Percentiles rank a stretch among this genome's conserved stretches.
phyloP scores from a whole-genome alignment of 1,139 yeast genomes.

The Geotrichum carabidarum region DNA sequence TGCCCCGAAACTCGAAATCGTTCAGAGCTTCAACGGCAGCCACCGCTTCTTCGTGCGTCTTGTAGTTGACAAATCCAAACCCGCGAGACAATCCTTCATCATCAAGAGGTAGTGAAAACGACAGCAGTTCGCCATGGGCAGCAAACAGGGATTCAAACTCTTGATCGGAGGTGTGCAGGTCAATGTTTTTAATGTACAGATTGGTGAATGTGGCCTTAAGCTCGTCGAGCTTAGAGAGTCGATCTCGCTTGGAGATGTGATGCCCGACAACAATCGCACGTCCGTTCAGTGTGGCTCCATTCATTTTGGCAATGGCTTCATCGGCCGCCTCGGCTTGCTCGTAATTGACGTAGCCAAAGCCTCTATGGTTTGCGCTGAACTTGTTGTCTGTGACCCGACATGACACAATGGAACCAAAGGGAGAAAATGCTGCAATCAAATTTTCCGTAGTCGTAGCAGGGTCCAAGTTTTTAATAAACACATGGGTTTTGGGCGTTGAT shows the following conservation, averaged over 20 bases:
- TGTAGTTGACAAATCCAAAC: conserved; percentile 92
- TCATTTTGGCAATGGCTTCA: conserved; percentile 81
- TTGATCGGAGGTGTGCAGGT: conserved; percentile 31
- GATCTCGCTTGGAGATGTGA: conserved; percentile 79
- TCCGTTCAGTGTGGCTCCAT: conserved; percentile 83
- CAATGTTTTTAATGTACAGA: conserved; percentile 78
- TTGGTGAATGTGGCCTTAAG: conserved; percentile 80
- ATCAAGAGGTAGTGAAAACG: conserved; percentile 77
- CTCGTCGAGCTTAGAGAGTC: conserved; percentile 78
- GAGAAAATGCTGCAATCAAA: conserved; percentile 74
- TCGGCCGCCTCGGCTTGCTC: conserved; percentile 73
- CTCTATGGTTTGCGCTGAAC: conserved; percentile 38
- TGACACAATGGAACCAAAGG: conserved; percentile 82
- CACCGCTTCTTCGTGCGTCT: conserved; percentile 78
- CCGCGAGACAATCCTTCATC: conserved; percentile 89
- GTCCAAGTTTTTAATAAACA: conserved; percentile 84
- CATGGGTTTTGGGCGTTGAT: conserved; percentile 49
- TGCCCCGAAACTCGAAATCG: conserved; percentile 79
- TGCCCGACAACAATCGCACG: conserved; percentile 84
- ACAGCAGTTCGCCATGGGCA: conserved; percentile 75
- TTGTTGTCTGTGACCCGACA: conserved; percentile 89
- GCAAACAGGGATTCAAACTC: conserved; percentile 69
- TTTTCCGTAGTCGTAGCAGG: conserved; percentile 75
- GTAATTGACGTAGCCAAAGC: conserved; percentile 91
- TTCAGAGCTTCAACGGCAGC: conserved; percentile 90